A percentile compares a stretch with the other conserved stretches of the same genome.
phyloP scores from a whole-genome alignment of 139 green algal species.

The Chlamydomonas schloesseri region DNA sequence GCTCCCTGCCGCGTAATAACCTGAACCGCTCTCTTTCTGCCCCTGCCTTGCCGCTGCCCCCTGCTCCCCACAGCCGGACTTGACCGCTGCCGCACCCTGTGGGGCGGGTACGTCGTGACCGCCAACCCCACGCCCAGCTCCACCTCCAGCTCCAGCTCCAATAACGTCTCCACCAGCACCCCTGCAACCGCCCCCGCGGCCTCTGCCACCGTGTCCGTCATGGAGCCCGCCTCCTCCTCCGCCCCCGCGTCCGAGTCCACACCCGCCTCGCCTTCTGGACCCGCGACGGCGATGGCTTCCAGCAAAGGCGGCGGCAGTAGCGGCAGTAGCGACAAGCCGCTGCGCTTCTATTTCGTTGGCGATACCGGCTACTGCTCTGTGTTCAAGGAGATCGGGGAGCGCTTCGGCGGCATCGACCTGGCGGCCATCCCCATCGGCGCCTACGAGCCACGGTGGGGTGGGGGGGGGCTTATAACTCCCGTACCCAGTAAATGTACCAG shows the following conservation, averaged over 20 bases:
- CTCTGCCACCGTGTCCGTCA: background rate
- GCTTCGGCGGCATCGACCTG: constrained; percentile 79
- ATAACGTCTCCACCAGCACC: no score
- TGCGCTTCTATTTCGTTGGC: constrained; percentile 80
- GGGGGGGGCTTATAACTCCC: no score
- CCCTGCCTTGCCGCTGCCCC: no score
- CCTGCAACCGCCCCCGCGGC: background rate
- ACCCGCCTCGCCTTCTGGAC: no score
- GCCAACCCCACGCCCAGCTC: background rate
- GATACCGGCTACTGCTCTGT: constrained; percentile 83
- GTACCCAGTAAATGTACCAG: no score
- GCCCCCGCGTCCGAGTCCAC: no score
- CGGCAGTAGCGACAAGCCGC: background rate
- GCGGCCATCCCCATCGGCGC: constrained; percentile 65
- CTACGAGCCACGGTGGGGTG: constrained; percentile 63
- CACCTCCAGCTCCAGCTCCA: no score
- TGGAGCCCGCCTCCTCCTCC: background rate
- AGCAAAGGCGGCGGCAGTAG: no score
- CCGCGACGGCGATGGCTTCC: no score
- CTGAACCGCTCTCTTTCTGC: no score
- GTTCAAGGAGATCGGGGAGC: constrained; percentile 76
- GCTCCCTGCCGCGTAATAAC: no score
- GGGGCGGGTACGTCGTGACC: constrained; percentile 74
- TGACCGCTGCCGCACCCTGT: constrained; percentile 71
- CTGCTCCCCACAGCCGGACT: background rate